Conservation (phyloP, 2,329 filamentous ascomycete species). For the Fusarium brevicatenulatum region DNA sequence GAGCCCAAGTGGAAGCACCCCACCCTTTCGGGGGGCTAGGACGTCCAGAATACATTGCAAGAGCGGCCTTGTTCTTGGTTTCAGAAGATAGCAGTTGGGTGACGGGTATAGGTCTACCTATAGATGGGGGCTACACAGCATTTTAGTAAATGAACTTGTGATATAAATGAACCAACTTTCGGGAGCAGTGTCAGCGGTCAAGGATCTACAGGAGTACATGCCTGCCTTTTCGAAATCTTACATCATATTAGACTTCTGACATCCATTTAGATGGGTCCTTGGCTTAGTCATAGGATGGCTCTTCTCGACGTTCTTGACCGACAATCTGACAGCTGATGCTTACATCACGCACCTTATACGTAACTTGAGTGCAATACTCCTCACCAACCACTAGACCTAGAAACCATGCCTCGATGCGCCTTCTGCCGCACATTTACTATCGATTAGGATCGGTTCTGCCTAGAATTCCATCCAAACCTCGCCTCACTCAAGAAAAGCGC, state of each 20-base stretch:
- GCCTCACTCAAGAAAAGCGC: not conserved
- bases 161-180: too few relatives aligned
- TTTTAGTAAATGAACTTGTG: not conserved
- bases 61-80: not conserved
- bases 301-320: not conserved
- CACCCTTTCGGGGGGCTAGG: not conserved
- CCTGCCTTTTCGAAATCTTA: fast-evolving
- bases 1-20: not conserved
- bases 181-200: too few relatives aligned
- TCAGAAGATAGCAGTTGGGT: not conserved
- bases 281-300: not conserved
- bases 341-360: not conserved
- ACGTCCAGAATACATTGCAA: not conserved
- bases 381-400: not conserved
- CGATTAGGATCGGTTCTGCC: not conserved
- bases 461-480: not conserved
- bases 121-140: not conserved
- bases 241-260: not conserved
- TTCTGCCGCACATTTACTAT: not conserved
- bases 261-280: too few relatives aligned
- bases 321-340: not conserved
- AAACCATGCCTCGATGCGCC: not conserved
- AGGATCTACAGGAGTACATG: too few relatives aligned
- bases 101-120: not conserved
- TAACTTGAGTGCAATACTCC: not conserved